Conservation (phyloP, 306 rosid genomes). For the Dalbergia cultrata region DNA sequence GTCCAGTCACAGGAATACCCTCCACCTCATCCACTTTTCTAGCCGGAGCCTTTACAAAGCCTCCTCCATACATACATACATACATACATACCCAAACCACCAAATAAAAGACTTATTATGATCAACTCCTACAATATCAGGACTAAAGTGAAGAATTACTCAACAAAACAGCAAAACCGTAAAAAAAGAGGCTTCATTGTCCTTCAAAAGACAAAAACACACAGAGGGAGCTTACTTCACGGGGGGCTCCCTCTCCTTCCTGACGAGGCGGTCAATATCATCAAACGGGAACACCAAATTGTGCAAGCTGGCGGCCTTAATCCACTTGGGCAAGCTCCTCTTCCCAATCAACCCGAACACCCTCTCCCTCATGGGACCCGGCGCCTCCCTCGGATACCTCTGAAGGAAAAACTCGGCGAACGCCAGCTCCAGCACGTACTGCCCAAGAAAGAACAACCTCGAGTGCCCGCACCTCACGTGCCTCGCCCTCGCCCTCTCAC, state of each 20-base stretch:
- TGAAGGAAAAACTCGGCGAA: conserved; percentile 78
- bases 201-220: not conserved
- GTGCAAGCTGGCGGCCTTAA: conserved; percentile 87
- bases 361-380: conserved; percentile 92
- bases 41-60: too few relatives aligned
- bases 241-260: conserved; percentile 82
- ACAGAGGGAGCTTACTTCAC: conserved; percentile 77
- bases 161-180: not conserved
- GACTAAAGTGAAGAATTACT: too few relatives aligned
- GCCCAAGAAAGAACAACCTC: conserved; percentile 83
- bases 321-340: conserved; percentile 76
- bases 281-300: conserved; percentile 77
- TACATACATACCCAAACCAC: too few relatives aligned
- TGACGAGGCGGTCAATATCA: conserved; percentile 73
- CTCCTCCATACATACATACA: too few relatives aligned
- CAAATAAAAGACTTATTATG: too few relatives aligned
- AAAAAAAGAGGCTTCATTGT: conserved; percentile 11
- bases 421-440: conserved; percentile 83
- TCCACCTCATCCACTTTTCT: too few relatives aligned
- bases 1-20: too few relatives aligned
- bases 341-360: conserved; percentile 85
- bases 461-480: conserved; percentile 86
- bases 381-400: conserved; percentile 91
- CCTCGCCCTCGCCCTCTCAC: conserved; percentile 63
- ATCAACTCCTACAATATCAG: too few relatives aligned